Base-by-base conservation (phyloP, 2,329 filamentous ascomycete genomes). In the Colletotrichum coccodes region DNA sequence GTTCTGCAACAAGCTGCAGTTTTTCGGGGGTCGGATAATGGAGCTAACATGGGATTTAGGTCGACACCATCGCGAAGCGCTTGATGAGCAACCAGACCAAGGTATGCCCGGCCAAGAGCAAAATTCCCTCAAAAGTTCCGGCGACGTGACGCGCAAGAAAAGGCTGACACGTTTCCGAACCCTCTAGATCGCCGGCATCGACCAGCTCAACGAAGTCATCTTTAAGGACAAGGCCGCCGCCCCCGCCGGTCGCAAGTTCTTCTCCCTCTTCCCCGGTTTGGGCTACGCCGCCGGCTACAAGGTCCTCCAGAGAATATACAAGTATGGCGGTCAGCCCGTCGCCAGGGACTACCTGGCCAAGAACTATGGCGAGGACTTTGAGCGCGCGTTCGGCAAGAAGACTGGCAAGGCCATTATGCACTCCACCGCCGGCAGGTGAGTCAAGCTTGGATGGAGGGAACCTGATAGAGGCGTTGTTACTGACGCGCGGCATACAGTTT, bases 251-350 rank as follows among this genome's bases (percentile, higher is more conserved):
- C 86, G 85, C 75, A 98, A 98, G 81, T 98, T 98, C 82, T 88
- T 98, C 77, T 98, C 95, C 49, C 89, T 99, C 53, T 99, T 99
- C 85, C 96, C 96, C 36, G 96, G 96, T 78, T 89, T 99, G 70
- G 96, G 96, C 78, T 99, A 99, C 81, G 96, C 96, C 66, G 96
- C 96, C 64, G 95, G 95, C 71, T 99, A 99, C 88, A 99, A 99
- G 89, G 91, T 98, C 71, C 89, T 97, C 64, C 96, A 99, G 88
- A 89, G 96, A 81, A 90, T 99, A 79, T 99, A 99, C 89, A 99
- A 99, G 85, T 99, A 98, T 78, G 96, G 96, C 73, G 96, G 96
- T 58, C 96, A 99, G 85, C 96, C 96, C 50, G 93, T 98, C 76
- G 95, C 94, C 44, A 92, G 95, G 62, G 96, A 99, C 83, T 98